Percentiles rank a stretch among this genome's conserved stretches.
phyloP scores from a whole-genome alignment of 2,329 filamentous ascomycete genomes.

The Exophiala sp. region DNA sequence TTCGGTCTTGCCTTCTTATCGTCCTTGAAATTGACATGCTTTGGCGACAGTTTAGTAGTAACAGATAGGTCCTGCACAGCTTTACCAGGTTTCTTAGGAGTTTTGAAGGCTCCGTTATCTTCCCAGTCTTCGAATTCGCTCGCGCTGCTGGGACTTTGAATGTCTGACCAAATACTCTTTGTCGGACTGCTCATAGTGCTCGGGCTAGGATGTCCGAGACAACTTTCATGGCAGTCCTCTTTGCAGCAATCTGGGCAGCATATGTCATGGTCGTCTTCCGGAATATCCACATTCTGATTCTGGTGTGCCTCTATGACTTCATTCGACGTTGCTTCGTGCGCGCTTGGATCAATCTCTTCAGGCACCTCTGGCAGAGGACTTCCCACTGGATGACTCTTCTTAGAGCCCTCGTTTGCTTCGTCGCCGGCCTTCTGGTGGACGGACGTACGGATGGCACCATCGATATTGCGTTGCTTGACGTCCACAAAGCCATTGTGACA shows the following conservation, averaged over 20 bases:
- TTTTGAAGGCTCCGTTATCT: not conserved
- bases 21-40: not conserved
- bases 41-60: constrained; percentile 2
- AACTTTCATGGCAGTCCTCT: constrained; percentile 26
- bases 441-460: constrained; percentile 21
- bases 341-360: constrained; percentile 1
- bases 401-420: constrained; percentile 9
- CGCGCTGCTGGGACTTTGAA: constrained; percentile 11
- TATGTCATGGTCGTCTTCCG: constrained; percentile 20
- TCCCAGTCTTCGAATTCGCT: constrained; percentile 7
- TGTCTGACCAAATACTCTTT: constrained; percentile 16
- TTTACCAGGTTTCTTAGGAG: not conserved
- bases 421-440: constrained; percentile 12
- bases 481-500: constrained; percentile 24
- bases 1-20: constrained; percentile 3
- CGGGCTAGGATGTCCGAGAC: constrained; percentile 27
- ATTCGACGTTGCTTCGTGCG: not conserved
- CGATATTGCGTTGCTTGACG: constrained; percentile 17
- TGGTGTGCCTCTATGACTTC: not conserved
- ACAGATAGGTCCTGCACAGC: not conserved
- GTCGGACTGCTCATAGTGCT: constrained; percentile 8
- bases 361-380: constrained; percentile 15
- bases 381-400: constrained; percentile 8
- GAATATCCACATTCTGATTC: not conserved
- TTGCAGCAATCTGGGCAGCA: constrained; percentile 28